phyloP scores from a whole-genome alignment of 2,329 filamentous ascomycete genomes.

The Ophiosphaerella herpotricha region DNA sequence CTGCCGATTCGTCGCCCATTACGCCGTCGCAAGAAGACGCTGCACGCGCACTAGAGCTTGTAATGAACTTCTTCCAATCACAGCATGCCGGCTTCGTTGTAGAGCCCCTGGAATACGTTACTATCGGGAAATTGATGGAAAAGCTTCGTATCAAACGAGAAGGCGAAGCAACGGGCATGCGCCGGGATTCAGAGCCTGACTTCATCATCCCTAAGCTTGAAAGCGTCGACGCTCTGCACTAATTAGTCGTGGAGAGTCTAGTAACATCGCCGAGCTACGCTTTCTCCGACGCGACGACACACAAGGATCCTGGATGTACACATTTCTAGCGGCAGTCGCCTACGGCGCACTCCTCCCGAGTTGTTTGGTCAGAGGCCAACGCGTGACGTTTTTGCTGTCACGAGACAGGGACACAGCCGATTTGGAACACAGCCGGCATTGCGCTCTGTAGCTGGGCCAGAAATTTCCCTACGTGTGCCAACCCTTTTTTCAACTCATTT shows the following conservation, averaged over 20 bases:
- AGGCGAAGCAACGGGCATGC: conserved; percentile 37
- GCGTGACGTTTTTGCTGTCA: conserved; percentile 8
- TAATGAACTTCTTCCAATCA: conserved; percentile 80
- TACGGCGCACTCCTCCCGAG: conserved; percentile 10
- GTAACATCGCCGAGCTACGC: conserved; percentile 12
- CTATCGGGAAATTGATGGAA: conserved; percentile 81
- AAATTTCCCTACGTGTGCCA: conserved; percentile 16
- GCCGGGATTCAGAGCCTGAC: conserved; percentile 43
- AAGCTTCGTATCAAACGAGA: conserved; percentile 74
- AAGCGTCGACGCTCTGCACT: conserved; percentile 36
- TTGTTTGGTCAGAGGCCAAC: conserved; percentile 19
- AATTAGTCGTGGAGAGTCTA: conserved; percentile 11
- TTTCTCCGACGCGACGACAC: conserved; percentile 10
- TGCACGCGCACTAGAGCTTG: conserved; percentile 75
- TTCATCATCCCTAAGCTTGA: conserved; percentile 37
- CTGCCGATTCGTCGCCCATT: conserved; percentile 54
- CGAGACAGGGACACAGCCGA: conserved; percentile 15
- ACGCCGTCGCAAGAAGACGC: conserved; percentile 83
- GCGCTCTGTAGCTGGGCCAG: conserved; percentile 11
- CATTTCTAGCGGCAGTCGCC: conserved; percentile 16
- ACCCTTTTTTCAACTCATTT: conserved; percentile 18
- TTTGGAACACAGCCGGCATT: conserved; percentile 10
- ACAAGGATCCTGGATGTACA: conserved; percentile 12
- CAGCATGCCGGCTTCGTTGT: conserved; percentile 70
- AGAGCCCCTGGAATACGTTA: conserved; percentile 76